These are phyloP conservation scores for Domatiomyces catenatus DNA, from an alignment of 2,329 filamentous ascomycete species.

Conservation along the genomic window DNA sequence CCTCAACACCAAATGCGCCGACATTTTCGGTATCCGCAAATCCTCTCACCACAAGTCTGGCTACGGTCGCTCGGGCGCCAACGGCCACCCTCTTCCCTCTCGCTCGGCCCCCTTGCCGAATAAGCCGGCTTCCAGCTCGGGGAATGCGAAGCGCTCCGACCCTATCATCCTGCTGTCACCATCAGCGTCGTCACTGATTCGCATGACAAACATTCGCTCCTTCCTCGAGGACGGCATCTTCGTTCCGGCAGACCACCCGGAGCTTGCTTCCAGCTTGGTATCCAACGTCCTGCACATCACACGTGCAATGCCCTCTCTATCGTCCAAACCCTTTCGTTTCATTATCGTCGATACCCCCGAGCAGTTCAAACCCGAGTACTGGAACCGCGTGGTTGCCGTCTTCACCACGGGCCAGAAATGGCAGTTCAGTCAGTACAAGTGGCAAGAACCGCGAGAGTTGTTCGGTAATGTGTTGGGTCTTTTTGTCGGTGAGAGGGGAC, in stretches of 20 bases:
- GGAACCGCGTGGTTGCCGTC: constrained; percentile 84
- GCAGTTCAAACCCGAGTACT: constrained; percentile 96
- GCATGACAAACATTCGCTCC: constrained; percentile 87
- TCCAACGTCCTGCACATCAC: constrained; percentile 75
- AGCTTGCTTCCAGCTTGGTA: constrained; percentile 45
- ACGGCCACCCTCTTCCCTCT: constrained; percentile 10
- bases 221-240: constrained; percentile 82
- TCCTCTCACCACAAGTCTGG: not conserved
- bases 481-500: constrained; percentile 81
- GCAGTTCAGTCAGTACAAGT: constrained; percentile 99
- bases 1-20: not conserved
- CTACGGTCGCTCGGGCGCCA: constrained; percentile 2
- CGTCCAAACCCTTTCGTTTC: constrained; percentile 62
- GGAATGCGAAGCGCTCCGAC: constrained; percentile 39
- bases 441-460: constrained; percentile 72
- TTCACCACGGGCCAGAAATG: constrained; percentile 96
- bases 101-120: constrained; percentile 9
- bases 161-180: constrained; percentile 96
- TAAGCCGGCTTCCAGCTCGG: constrained; percentile 3
- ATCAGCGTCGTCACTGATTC: constrained; percentile 82
- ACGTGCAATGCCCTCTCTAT: constrained; percentile 50
- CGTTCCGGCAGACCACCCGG: constrained; percentile 52
- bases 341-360: constrained; percentile 87
- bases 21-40: not conserved
- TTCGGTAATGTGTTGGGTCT: constrained; percentile 80